Base-by-base conservation (phyloP, 2,329 filamentous ascomycete genomes). In the Neofusicoccum sp. region DNA sequence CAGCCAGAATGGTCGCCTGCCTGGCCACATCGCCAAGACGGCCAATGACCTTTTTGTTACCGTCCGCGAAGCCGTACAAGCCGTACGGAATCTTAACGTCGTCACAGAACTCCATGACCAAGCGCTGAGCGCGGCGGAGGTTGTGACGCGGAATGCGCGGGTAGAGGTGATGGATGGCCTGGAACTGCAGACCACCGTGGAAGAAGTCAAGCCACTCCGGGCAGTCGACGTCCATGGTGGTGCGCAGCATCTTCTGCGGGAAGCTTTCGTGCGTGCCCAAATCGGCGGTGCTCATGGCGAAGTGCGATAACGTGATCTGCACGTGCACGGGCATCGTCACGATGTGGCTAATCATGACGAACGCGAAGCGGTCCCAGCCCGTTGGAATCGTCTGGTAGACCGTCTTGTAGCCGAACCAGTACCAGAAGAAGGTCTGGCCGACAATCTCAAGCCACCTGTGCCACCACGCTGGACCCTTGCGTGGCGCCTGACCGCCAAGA, bases 221-320 rank as follows among this genome's bases (percentile, higher is more conserved):
- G 72, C 87, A 90, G 67, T 89, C 86, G 49, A 90, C 84, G 67
- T 90, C 88, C 86, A 90, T 89, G 28, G 87, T 89, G 3, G 87
- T 90, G 45, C 87, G 81, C 38, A 90, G 76, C 80, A 88, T 87
- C 67, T 85, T 85, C 75, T 89, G 86, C 0, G 87, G 79, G 68
- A 89, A 90, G 0, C 85, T 87, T 69, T 90, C 87, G 59, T 79
- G 76, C 48, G 84, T 80, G 62, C 86, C 86, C 2, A 89, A 78
- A 63, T 89, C 85, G 0, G 83, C 76, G 2, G 85, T 88, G 26
- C 84, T 85, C 87, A 89, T 90, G 62, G 84, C 87, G 79, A 87
- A 90, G 74, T 90, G 88, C 1, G 84, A 87, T 7, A 90, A 82
- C 0, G 87, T 89, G 71, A 90, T 89, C 67, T 90, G 88, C 1